These are phyloP conservation scores for Tricholoma furcatifolium DNA, from an alignment of 768 basidiomycete genomes.

Conservation along the genomic window DNA sequence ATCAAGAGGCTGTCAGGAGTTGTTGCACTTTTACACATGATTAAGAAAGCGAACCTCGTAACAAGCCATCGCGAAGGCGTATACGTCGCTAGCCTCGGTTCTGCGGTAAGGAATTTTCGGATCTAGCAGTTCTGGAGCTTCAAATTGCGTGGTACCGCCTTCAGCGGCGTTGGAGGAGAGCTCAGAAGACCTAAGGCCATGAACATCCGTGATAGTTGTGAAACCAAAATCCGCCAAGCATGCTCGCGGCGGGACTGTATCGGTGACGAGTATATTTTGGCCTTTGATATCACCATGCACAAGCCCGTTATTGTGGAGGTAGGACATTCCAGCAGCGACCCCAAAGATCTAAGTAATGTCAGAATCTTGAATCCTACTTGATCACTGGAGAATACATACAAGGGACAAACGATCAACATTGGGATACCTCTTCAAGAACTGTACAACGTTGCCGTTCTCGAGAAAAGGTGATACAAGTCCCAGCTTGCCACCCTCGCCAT, in stretches of 20 bases:
- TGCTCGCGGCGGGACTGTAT: not conserved
- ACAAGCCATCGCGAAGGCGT: slow-evolving; percentile 1
- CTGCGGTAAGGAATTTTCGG: not conserved
- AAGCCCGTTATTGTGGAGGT: slow-evolving; percentile 2
- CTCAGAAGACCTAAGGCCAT: not conserved
- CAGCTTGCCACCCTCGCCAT: not conserved
- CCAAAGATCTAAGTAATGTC: not conserved
- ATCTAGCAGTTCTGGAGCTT: slow-evolving; percentile 1
- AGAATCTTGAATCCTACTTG: not conserved
- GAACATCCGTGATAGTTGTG: not conserved
- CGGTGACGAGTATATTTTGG: slow-evolving; percentile 2
- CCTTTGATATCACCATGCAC: slow-evolving; percentile 8
- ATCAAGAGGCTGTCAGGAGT: not conserved
- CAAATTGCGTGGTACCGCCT: slow-evolving; percentile 1
- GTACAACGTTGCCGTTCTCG: slow-evolving; percentile 2
- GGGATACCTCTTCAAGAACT: not conserved
- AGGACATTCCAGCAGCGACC: not conserved
- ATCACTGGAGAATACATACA: not conserved
- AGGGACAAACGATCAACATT: not conserved
- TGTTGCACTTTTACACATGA: too few relatives aligned
- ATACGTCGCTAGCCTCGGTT: slow-evolving; percentile 1
- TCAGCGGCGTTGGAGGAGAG: not conserved
- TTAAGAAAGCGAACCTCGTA: not conserved
- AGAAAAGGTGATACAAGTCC: slow-evolving; percentile 2
- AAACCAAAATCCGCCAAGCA: slow-evolving; percentile 4